A percentile compares a stretch with the other conserved stretches of the same genome.
These are phyloP conservation scores for Tricholoma flavovirens DNA, from an alignment of 768 basidiomycete species.

Conservation along the genomic window DNA sequence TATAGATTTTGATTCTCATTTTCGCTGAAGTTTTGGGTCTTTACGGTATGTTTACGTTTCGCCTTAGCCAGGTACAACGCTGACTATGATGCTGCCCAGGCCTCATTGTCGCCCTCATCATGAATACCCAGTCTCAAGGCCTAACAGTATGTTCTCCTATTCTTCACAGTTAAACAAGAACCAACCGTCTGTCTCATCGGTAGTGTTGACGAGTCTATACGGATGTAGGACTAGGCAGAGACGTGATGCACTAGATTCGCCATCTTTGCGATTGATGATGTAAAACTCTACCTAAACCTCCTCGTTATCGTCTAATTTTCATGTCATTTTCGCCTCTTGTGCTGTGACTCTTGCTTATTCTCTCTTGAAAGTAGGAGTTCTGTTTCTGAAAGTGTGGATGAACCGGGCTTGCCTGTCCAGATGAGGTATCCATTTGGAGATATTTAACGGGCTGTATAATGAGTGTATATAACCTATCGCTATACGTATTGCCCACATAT, in stretches of 20 bases:
- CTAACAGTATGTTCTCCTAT: conserved; percentile 13
- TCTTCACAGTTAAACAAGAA: background rate
- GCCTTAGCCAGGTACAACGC: background rate
- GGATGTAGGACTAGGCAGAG: background rate
- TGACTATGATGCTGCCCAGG: conserved; percentile 16
- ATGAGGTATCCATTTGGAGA: too few relatives aligned
- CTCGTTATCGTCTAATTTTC: background rate
- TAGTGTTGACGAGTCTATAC: background rate
- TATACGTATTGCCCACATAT: too few relatives aligned
- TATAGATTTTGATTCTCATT: conserved; percentile 91
- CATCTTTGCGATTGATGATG: background rate
- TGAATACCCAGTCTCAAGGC: conserved; percentile 67
- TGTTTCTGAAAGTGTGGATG: too few relatives aligned
- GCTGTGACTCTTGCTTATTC: too few relatives aligned
- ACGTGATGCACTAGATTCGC: background rate
- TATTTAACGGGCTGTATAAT: too few relatives aligned
- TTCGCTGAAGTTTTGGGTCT: conserved; percentile 69
- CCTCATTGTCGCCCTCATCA: conserved; percentile 92
- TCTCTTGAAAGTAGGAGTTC: too few relatives aligned
- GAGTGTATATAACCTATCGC: too few relatives aligned
- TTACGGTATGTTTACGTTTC: conserved; percentile 22
- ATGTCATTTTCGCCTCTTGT: background rate
- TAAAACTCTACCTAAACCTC: background rate
- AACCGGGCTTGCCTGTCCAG: too few relatives aligned
- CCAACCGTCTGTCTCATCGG: background rate